These are phyloP conservation scores for Colletotrichum theobromicola DNA, from an alignment of 2,329 filamentous ascomycete species.

Conservation along the genomic window DNA sequence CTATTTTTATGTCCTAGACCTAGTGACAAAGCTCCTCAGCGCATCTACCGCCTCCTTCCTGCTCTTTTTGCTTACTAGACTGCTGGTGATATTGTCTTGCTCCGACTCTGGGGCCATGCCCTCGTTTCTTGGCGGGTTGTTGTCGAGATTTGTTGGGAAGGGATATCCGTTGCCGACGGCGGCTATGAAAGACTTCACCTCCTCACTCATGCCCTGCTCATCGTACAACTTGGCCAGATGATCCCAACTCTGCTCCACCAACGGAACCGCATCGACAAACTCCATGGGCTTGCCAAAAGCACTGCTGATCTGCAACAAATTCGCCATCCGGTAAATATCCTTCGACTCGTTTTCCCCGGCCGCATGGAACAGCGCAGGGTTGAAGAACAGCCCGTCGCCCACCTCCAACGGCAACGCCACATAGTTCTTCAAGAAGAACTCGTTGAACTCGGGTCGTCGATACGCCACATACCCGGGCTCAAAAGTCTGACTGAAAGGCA, in stretches of 20 bases:
- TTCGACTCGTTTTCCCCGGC: constrained; percentile 60
- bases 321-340: constrained; percentile 59
- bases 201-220: constrained; percentile 40
- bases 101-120: constrained; percentile 67
- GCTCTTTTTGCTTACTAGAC: constrained; percentile 45
- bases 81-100: constrained; percentile 54
- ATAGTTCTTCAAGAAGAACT: constrained; percentile 58
- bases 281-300: constrained; percentile 72
- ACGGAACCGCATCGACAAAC: constrained; percentile 54
- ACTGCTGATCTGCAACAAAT: constrained; percentile 65
- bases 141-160: constrained; percentile 67
- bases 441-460: constrained; percentile 54
- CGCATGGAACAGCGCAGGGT: constrained; percentile 67
- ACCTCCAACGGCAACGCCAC: constrained; percentile 56
- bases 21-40: constrained; percentile 30
- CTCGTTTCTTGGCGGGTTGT: constrained; percentile 56
- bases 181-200: constrained; percentile 51
- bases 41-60: constrained; percentile 43
- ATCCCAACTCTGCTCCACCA: constrained; percentile 52
- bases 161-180: constrained; percentile 64
- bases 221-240: constrained; percentile 35
- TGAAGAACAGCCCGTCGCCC: constrained; percentile 69
- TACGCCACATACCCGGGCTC: constrained; percentile 64
- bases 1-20: background rate
- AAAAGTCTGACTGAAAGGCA: constrained; percentile 66